A percentile compares a stretch with the other conserved stretches of the same genome.
These are phyloP conservation scores for Canariomyces notabilis DNA, from an alignment of 2,329 filamentous ascomycete genomes.

Conservation along the genomic window DNA sequence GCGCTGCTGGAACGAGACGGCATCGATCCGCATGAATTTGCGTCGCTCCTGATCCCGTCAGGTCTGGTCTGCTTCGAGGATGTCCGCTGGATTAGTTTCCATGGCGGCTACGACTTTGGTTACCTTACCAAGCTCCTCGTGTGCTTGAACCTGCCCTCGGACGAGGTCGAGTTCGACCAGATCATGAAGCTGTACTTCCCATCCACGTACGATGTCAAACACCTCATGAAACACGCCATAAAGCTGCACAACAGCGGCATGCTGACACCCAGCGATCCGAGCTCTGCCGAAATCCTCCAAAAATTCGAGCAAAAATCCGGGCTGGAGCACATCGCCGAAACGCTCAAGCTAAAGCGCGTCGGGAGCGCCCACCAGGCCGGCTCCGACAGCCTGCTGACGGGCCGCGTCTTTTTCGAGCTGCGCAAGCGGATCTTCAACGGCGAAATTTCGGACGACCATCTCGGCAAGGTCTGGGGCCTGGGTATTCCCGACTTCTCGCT, in stretches of 20 bases:
- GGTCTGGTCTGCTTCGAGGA: constrained; percentile 83
- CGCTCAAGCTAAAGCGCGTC: constrained; percentile 82
- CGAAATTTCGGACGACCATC: constrained; percentile 72
- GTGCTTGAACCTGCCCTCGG: constrained; percentile 75
- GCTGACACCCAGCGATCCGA: constrained; percentile 57
- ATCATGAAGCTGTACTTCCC: constrained; percentile 92
- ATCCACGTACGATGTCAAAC: constrained; percentile 91
- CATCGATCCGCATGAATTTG: constrained; percentile 86
- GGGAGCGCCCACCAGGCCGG: constrained; percentile 89
- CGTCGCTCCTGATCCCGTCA: constrained; percentile 82
- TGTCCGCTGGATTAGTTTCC: constrained; percentile 95
- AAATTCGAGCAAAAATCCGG: constrained; percentile 88
- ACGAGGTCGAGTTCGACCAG: constrained; percentile 83
- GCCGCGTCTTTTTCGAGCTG: constrained; percentile 92
- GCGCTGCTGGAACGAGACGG: constrained; percentile 76
- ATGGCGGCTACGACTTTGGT: constrained; percentile 96
- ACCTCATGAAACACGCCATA: constrained; percentile 86
- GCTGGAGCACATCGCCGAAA: constrained; percentile 88
- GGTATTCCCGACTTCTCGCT: constrained; percentile 62
- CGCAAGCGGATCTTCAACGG: constrained; percentile 82
- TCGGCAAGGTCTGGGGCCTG: constrained; percentile 89
- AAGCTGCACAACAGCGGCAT: constrained; percentile 61
- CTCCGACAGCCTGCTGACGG: constrained; percentile 88
- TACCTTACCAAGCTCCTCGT: constrained; percentile 93
- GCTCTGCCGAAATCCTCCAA: constrained; percentile 68